Base-by-base conservation (phyloP, 2,329 filamentous ascomycete genomes). In the Fusarium continuum region DNA sequence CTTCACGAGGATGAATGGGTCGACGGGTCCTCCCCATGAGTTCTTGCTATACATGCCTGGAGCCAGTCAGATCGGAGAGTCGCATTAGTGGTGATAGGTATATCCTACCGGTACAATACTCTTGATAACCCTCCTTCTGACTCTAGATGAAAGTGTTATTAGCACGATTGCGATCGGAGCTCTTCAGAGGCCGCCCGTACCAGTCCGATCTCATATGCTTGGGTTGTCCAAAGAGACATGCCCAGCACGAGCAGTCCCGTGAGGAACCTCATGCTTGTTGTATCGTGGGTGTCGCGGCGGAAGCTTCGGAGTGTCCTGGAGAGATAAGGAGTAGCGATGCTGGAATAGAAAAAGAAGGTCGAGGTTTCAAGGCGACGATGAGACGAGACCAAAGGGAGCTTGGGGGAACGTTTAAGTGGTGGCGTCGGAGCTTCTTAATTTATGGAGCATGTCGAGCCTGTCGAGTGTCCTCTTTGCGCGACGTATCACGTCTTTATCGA, bases 31-130 rank as follows among this genome's bases (percentile, higher is more conserved):
- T 70, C 92, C 92, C 94, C 94, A 98, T 45, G 90, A 85, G 72
- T 88, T 91, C 74, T 87, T 89, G 79, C 91, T 93, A 81, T 97
- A 98, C 93, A 98, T 97, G 80, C 94, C 92, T 81, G 59, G 29
- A 13, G 38, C 61, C 26, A 64, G 55, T 61, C 40, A 67, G 47
- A 28, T 43, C 14, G 9, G 25, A 28, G 35, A 35, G 19, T 46
- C 25, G 23, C 26, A 43, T 32, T 23, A 20, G 5, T 20, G 8
- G 26, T 20, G 8, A 10, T 9, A 20, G 10, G 9, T 11, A 8
- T n/a, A 26, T 67, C 80, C 55, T 75, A 85, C 83, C 86, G 52
- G 85, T 82, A 80, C 94, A 97, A 85, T 90, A 86, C 80, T 97
- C 91, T 72, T 88, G 84, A 73, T 94, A 91, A 29, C 89, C 85